Base-by-base conservation (phyloP, 2,329 filamentous ascomycete species). In the Fusarium albosuccineum region DNA sequence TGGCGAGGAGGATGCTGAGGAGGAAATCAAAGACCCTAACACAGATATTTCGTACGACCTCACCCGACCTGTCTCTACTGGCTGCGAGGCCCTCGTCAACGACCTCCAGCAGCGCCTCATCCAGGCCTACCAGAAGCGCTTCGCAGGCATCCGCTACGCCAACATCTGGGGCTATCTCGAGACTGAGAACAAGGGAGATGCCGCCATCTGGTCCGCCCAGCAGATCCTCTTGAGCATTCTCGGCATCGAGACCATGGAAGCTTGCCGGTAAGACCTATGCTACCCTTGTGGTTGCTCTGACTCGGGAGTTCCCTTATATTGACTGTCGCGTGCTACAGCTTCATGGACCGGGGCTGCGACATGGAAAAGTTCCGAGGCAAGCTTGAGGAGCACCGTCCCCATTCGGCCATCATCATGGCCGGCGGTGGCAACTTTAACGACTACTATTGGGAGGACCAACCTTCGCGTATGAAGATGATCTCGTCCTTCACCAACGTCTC, bases 121-220 rank as follows among this genome's bases (percentile, higher is more conserved):
- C 40, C 65, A 67, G 9, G 66, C 70, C 8, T 73, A 73, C 61
- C 60, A 71, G 46, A 62, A 72, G 55, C 62, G 71, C n/a, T 53
- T 73, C 42, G 42, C 61, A 11, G 71, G 71, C 44, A 68, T 73
- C 37, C 69, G 71, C 29, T 72, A 73, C 22, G 70, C 68, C 60
- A 72, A 73, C 64, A 73, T 73, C 55, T 73, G 70, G 70, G 71
- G 71, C 26, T 73, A 73, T 49, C 70, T 73, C n/a, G 69, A 73
- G 60, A 73, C 70, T 3, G 70, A 72, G 63, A 73, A 73, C 69
- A 73, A 73, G 70, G 71, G 71, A 41, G 71, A 73, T 40, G 70
- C 70, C 37, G 70, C 71, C 42, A 73, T 73, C 37, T 73, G 71
- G 71, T 70, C 70, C n/a, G 71, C 70, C 26, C 71, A 73, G 46